Conservation (phyloP, 805 yeast genomes). For the Kazachstania viticola region DNA sequence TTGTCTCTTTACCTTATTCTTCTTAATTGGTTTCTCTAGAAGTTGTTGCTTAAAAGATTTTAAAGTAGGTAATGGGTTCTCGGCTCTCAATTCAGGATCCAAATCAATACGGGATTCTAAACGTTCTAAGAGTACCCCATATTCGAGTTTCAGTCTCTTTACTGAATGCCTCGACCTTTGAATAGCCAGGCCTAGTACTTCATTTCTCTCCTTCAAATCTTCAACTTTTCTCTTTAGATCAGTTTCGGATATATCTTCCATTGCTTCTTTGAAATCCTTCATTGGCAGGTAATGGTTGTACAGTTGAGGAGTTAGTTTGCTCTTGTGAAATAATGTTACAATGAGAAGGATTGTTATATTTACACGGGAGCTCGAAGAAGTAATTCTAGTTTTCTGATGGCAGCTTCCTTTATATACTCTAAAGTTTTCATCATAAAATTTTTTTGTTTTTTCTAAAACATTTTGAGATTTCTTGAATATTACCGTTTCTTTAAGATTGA, state of each 20-base stretch:
- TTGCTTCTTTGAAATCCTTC: not conserved
- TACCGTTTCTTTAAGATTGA: no score
- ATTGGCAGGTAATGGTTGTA: no score
- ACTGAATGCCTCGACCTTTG: conserved; percentile 66
- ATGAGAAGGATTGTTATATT: no score
- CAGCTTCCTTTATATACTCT: no score
- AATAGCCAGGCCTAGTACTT: conserved; percentile 61
- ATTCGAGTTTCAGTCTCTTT: conserved; percentile 71
- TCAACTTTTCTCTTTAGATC: conserved; percentile 33
- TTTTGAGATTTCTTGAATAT: no score
- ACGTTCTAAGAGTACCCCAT: conserved; percentile 67
- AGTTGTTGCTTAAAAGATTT: conserved; percentile 19
- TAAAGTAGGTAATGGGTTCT: conserved; percentile 23
- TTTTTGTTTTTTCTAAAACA: no score
- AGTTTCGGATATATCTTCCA: not conserved
- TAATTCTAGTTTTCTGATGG: no score
- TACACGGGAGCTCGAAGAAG: no score
- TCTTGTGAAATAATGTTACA: no score
- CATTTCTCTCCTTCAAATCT: conserved; percentile 70
- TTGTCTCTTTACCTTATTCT: conserved; percentile 19
- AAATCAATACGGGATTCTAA: conserved; percentile 47
- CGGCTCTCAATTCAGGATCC: conserved; percentile 22
- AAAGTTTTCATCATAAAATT: no score
- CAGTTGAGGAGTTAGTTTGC: no score
- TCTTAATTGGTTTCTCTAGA: conserved; percentile 14